phyloP scores from a whole-genome alignment of 768 basidiomycete species.

The Suillus occidentalis region DNA sequence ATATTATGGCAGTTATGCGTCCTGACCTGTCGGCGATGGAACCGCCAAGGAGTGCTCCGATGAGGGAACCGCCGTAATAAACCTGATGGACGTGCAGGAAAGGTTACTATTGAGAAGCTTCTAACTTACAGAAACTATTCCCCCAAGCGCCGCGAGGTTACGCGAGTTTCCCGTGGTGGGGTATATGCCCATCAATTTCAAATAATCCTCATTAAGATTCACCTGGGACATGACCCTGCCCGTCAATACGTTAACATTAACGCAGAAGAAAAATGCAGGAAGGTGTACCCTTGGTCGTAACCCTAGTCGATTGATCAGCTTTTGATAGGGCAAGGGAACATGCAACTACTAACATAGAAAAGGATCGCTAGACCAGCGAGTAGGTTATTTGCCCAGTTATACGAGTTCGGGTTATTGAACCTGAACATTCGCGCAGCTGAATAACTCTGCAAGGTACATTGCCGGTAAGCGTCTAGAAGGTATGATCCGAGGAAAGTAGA shows the following conservation, averaged over 20 bases:
- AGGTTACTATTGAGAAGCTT: not conserved
- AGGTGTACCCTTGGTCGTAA: conserved; percentile 8
- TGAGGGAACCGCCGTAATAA: conserved; percentile 3
- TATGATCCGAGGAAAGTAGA: not conserved
- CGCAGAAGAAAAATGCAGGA: not conserved
- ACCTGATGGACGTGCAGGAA: not conserved
- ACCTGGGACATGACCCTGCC: conserved; percentile 11
- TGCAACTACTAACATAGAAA: not conserved
- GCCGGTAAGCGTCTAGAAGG: not conserved
- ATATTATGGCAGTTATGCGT: conserved; percentile 9
- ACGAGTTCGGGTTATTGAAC: conserved; percentile 2
- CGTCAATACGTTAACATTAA: not conserved
- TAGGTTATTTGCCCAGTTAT: conserved; percentile 12
- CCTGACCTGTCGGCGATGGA: conserved; percentile 8
- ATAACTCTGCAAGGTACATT: not conserved
- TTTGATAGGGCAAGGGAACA: not conserved
- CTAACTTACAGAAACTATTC: conserved; percentile 11
- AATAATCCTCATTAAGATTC: conserved; percentile 9
- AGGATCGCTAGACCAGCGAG: conserved; percentile 9
- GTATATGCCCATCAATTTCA: conserved; percentile 9
- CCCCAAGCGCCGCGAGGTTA: conserved; percentile 11
- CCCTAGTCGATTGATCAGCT: not conserved
- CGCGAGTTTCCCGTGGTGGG: conserved; percentile 9
- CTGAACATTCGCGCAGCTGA: conserved; percentile 6
- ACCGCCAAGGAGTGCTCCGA: conserved; percentile 7